Conservation (phyloP, 192 early-diverging fungal species). For the Podila horticola region DNA sequence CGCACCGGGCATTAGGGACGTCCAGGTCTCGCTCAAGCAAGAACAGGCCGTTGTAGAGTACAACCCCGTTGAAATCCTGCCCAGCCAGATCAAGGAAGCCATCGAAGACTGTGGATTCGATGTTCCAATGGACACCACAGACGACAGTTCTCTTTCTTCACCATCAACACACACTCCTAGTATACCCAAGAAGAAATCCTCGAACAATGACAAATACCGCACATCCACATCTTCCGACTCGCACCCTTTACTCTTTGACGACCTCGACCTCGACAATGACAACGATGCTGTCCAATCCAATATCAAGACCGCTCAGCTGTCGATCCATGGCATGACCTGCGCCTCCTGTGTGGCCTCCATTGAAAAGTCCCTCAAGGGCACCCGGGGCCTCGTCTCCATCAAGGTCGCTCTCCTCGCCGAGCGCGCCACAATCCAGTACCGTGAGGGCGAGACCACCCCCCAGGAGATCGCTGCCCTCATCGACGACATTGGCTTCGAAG, state of each 20-base stretch:
- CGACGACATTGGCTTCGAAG: conserved; percentile 78
- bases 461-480: conserved; percentile 71
- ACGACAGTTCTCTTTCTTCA: conserved; percentile 3
- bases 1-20: conserved; percentile 61
- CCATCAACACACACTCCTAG: conserved; percentile 19
- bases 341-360: conserved; percentile 91
- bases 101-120: conserved; percentile 83
- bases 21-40: conserved; percentile 64
- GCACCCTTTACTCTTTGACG: conserved; percentile 1
- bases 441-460: conserved; percentile 56
- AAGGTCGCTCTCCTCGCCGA: conserved; percentile 90
- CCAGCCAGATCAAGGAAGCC: conserved; percentile 57
- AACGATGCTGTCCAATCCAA: background rate
- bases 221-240: conserved; percentile 13
- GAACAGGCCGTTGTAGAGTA: conserved; percentile 67
- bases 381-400: conserved; percentile 74
- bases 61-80: conserved; percentile 48
- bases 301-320: conserved; percentile 58
- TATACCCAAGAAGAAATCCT: conserved; percentile 17
- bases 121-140: conserved; percentile 43
- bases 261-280: background rate
- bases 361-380: conserved; percentile 70
- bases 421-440: conserved; percentile 77
- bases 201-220: conserved; percentile 1
- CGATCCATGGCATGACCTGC: conserved; percentile 96